These are phyloP conservation scores for Calonectria montana DNA, from an alignment of 2,329 filamentous ascomycete genomes.

Conservation along the genomic window DNA sequence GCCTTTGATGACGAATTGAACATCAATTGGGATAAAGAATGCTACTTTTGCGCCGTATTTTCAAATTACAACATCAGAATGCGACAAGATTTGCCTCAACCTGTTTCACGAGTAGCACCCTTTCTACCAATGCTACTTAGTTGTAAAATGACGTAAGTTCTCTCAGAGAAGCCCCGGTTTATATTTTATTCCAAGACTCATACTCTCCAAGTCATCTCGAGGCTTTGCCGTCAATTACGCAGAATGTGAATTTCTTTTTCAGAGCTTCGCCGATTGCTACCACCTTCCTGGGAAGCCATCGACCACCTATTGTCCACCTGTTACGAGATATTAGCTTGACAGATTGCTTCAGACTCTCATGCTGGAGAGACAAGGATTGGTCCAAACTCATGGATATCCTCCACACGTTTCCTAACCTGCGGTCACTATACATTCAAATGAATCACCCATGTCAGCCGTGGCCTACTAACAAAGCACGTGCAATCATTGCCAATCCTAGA, in stretches of 20 bases:
- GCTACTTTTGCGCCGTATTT: not conserved
- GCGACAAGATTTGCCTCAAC: too few relatives aligned
- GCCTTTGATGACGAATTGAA: not conserved
- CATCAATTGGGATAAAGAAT: not conserved
- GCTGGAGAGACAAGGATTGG: not conserved
- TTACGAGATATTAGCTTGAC: not conserved
- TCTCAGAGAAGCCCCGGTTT: too few relatives aligned
- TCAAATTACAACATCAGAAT: not conserved
- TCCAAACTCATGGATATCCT: not conserved
- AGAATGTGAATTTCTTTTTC: not conserved
- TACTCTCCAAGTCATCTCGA: not conserved
- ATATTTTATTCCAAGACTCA: not conserved
- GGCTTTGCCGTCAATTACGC: not conserved
- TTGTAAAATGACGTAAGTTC: not conserved
- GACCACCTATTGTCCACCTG: not conserved
- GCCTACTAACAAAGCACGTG: not conserved
- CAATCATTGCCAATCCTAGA: not conserved
- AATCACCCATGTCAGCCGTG: not conserved
- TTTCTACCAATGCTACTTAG: not conserved
- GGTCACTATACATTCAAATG: not conserved
- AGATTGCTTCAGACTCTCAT: not conserved
- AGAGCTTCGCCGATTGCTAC: not conserved
- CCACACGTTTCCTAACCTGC: not conserved
- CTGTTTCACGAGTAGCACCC: not conserved
- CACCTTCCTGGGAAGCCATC: not conserved